Conservation (phyloP, 495 filamentous ascomycete genomes). For the Elasticomyces elasticus region DNA sequence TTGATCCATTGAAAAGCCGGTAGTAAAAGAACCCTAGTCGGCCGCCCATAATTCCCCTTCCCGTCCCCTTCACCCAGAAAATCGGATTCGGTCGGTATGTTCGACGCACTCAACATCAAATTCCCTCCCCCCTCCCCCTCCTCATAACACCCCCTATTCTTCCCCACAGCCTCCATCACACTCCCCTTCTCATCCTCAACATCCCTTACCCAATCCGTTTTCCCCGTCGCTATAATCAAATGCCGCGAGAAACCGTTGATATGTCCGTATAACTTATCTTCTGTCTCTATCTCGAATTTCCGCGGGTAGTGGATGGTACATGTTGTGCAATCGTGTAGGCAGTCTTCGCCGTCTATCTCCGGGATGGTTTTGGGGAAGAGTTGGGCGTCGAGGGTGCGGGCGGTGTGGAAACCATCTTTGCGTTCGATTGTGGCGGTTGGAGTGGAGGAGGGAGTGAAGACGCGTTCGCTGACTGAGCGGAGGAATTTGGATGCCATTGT, state of each 20-base stretch:
- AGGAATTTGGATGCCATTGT: conserved; percentile 5
- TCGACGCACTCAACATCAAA: conserved; percentile 87
- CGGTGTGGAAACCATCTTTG: conserved; percentile 27
- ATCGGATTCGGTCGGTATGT: conserved; percentile 51
- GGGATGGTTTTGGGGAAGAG: conserved; percentile 60
- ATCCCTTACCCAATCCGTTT: conserved; percentile 87
- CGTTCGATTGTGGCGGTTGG: conserved; percentile 11
- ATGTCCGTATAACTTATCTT: conserved; percentile 72
- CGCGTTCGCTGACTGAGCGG: conserved; percentile 26
- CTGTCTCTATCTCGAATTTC: conserved; percentile 63
- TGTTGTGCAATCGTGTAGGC: conserved; percentile 76
- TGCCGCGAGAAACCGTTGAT: conserved; percentile 87
- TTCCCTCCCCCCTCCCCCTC: conserved; percentile 68
- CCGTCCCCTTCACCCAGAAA: not conserved
- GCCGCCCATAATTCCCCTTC: conserved; percentile 33
- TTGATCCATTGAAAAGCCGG: conserved; percentile 81
- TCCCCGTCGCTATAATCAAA: conserved; percentile 83
- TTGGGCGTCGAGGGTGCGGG: conserved; percentile 19
- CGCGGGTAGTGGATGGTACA: conserved; percentile 72
- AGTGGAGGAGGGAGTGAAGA: conserved; percentile 19
- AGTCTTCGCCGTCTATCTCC: conserved; percentile 77
- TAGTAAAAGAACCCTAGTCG: conserved; percentile 76
- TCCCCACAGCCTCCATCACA: conserved; percentile 84
- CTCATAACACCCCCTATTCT: too few relatives aligned
- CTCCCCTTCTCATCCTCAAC: conserved; percentile 86